These are phyloP conservation scores for Selaginella tamariscina DNA, from an alignment of 75 land plant species.

Conservation along the genomic window DNA sequence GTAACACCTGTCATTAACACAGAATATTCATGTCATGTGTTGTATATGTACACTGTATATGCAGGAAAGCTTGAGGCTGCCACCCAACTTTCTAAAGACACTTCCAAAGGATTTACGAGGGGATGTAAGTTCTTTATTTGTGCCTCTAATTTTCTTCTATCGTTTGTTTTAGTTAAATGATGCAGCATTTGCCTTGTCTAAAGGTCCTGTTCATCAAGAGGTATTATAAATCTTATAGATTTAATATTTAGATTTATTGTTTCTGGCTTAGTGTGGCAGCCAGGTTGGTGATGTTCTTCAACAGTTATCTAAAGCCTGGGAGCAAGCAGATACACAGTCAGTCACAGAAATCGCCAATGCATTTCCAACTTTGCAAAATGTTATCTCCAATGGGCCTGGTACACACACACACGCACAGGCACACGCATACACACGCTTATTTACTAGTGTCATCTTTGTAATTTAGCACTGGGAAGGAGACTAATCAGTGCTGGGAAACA, in stretches of 20 bases:
- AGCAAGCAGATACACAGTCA: constrained; percentile 59
- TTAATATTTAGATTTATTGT: not conserved
- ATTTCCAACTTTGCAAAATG: constrained; percentile 33
- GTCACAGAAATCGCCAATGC: constrained; percentile 29
- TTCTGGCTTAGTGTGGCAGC: constrained; percentile 56
- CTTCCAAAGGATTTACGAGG: constrained; percentile 57
- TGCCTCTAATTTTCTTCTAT: constrained; percentile 9
- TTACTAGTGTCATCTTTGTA: not conserved
- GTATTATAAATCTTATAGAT: constrained; percentile 17
- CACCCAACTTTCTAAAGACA: constrained; percentile 42
- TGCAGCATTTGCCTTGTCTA: constrained; percentile 85
- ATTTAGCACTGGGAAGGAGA: constrained; percentile 48
- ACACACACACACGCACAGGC: no score
- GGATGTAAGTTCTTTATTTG: constrained; percentile 40
- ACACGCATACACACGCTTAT: no score
- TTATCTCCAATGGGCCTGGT: constrained; percentile 22
- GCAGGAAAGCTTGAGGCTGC: constrained; percentile 61
- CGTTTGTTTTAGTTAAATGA: constrained; percentile 53
- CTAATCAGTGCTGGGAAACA: constrained; percentile 55
- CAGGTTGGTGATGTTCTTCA: constrained; percentile 55
- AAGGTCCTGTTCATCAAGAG: constrained; percentile 63
- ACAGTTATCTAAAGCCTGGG: constrained; percentile 66
- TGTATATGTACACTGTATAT: not conserved
- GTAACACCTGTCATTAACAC: no score
- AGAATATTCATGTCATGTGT: not conserved